Evolutionary conservation across 352 stramenopile species (phyloP), one percentile per base, ranked within the genome.

Genomic region (Globisporangium iwayamae): DNA sequence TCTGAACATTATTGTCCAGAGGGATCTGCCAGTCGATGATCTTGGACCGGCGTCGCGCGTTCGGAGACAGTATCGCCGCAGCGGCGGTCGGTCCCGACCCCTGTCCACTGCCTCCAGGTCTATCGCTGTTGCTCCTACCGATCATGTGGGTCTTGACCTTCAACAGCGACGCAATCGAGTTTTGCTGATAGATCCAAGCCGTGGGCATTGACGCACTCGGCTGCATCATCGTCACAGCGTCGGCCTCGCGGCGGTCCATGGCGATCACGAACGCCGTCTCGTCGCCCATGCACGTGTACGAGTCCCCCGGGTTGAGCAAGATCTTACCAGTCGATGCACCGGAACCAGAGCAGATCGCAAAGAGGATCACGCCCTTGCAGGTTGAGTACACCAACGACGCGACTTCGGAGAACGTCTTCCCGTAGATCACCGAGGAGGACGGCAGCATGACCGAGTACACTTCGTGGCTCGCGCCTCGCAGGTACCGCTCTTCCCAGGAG

Each of bases 261-360:
- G 86, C 84, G 54, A 95, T 83, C 39, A 93, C 84, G 62, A 93
- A 92, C 16, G 77, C 84, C 1, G 73, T 81, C 51, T 95, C 86
- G 2, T 76, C 71, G 46, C 86, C 86, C 0, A 76, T 63, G 51
- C 86, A 95, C 0, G 67, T 79, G 65, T 93, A 95, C 13, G 86
- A 80, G 54, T 88, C 79, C 0, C 84, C 81, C 0, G 86, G 86
- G 38, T 95, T 95, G n/a, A 95, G 62, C 25, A 93, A 50, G 52
- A 93, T 87, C 62, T 78, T 83, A 0, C 66, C 77, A 4, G 38
- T 53, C 13, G 38, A 62, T 41, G 45, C 56, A 45, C 41, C 54
- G 45, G 46, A 53, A 30, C 66, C 74, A 0, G 75, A 76, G 34
- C 73, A 62, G 43, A 95, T 72, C 28, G 84, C 86, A 56, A 95